Evolutionary conservation across 2,329 filamentous ascomycete genomes (phyloP).

Genomic region (Akanthomyces muscarius): DNA sequence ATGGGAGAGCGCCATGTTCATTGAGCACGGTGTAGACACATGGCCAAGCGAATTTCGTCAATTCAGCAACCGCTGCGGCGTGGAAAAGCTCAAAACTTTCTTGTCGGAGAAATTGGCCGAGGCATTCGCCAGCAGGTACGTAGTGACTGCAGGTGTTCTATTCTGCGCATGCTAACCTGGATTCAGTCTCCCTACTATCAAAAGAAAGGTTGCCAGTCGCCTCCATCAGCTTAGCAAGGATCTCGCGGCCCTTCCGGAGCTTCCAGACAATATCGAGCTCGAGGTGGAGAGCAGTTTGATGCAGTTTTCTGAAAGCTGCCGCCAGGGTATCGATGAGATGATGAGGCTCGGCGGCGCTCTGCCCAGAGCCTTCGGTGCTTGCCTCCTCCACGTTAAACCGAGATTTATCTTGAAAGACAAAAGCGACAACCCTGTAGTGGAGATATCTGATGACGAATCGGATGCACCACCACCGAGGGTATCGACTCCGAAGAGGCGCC

Average conservation of each 20-base stretch:
- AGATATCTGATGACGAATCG: constrained; percentile 39
- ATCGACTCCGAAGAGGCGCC: constrained; percentile 28
- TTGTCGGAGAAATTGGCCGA: constrained; percentile 50
- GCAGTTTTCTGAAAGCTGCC: constrained; percentile 49
- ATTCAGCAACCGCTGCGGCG: constrained; percentile 48
- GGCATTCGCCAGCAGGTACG: constrained; percentile 50
- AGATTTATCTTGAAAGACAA: constrained; percentile 40
- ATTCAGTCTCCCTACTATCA: constrained; percentile 47
- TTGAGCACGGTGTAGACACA: constrained; percentile 31
- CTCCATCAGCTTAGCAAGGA: constrained; percentile 50
- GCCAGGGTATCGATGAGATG: constrained; percentile 50
- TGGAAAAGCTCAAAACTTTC: constrained; percentile 49
- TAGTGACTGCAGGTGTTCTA: neutral
- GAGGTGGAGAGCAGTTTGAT: constrained; percentile 59
- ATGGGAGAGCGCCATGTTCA: constrained; percentile 53
- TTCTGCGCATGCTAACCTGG: constrained; percentile 20
- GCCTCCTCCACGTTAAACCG: constrained; percentile 44
- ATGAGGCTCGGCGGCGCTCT: constrained; percentile 42
- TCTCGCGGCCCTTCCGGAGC: constrained; percentile 59
- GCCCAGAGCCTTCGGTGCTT: constrained; percentile 48
- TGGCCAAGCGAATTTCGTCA: constrained; percentile 49
- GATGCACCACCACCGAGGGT: constrained; percentile 26
- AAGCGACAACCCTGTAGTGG: constrained; percentile 32
- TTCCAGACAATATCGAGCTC: constrained; percentile 63
- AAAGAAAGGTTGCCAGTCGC: constrained; percentile 47